These are phyloP conservation scores for Naganishia sp. DNA, from an alignment of 1,284 basidiomycete genomes.

Conservation along the genomic window DNA sequence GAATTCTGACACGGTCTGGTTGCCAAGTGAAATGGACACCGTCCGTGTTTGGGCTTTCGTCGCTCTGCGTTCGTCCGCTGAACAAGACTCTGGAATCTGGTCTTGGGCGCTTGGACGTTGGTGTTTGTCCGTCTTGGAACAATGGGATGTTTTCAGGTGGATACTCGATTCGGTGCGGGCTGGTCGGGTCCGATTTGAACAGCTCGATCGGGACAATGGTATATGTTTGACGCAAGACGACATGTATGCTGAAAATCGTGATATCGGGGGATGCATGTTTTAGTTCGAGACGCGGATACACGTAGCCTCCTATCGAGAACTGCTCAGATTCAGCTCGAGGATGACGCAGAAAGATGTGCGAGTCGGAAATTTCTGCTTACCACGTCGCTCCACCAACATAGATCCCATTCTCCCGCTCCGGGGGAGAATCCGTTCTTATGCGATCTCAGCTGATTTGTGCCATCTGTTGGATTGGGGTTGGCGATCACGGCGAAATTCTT, in stretches of 20 bases:
- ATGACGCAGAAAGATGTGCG: background rate
- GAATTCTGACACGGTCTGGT: constrained; percentile 4
- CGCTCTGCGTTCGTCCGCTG: background rate
- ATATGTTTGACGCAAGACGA: background rate
- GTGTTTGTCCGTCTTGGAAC: constrained; percentile 1
- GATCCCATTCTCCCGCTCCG: constrained; percentile 11
- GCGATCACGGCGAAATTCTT: constrained; percentile 20
- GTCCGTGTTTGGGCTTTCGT: background rate
- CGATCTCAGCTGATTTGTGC: background rate
- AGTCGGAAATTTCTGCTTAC: background rate
- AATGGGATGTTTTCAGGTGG: background rate
- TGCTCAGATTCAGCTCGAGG: background rate
- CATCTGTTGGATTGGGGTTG: background rate
- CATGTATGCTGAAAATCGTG: constrained; percentile 13
- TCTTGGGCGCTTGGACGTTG: background rate
- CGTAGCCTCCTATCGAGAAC: constrained; percentile 19
- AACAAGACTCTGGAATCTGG: background rate
- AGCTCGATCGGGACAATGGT: background rate
- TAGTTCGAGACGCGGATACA: constrained; percentile 4
- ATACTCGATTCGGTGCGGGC: background rate
- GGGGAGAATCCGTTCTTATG: constrained; percentile 10
- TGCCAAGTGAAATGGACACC: constrained; percentile 4
- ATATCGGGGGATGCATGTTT: constrained; percentile 3
- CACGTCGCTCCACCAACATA: constrained; percentile 24
- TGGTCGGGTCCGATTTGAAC: background rate